Base-by-base conservation (phyloP, 805 yeast genomes). In the Metschnikowia bowlesiae region DNA sequence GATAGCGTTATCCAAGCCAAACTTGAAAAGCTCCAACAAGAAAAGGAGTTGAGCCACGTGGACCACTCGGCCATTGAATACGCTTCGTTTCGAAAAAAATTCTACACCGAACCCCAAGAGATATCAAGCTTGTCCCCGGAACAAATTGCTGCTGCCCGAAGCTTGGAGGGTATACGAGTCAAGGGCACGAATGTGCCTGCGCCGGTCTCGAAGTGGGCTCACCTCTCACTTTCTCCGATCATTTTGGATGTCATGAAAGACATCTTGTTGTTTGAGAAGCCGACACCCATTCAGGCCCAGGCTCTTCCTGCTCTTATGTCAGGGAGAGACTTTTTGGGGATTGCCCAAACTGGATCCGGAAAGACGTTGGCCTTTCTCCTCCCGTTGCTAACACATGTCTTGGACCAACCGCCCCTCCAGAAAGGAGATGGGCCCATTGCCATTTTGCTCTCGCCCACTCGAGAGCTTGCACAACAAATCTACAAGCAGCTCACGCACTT, bases 301-400 rank as follows among this genome's bases (percentile, higher is more conserved):
- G 90, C 97, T 0, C 74, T 91, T 22, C 98, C 99, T 0, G 86
- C 90, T 0, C 82, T 90, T 18, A 87, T 92, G 95, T 74, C 84
- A 2, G 98, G 98, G 0, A 68, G 86, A 44, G 98, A 94, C 68
- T 81, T 92, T 7, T 85, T 94, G 43, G 97, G 97, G 6, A 85
- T 94, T 18, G 98, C 99, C 0, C 89, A 90, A 56, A 94, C 99
- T 0, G 99, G 99, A 0, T 88, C 97, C 0, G 99, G 99, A 3
- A 94, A 94, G 63, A 94, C 99, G 0, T 75, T 92, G 58, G 87
- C 97, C 1, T 94, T 88, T 67, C 71, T 90, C 8, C 63, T 94
- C 6, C 97, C 99, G 0, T 67, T 94, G 69, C 73, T 92, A 47
- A 75, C 96, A 46, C 98, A 92, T 54, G 81, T 94, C 8, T 78